A percentile compares a stretch with the other conserved stretches of the same genome.
Conservation (phyloP, 106 monocot genomes). For the Xerophyta viscosa region DNA sequence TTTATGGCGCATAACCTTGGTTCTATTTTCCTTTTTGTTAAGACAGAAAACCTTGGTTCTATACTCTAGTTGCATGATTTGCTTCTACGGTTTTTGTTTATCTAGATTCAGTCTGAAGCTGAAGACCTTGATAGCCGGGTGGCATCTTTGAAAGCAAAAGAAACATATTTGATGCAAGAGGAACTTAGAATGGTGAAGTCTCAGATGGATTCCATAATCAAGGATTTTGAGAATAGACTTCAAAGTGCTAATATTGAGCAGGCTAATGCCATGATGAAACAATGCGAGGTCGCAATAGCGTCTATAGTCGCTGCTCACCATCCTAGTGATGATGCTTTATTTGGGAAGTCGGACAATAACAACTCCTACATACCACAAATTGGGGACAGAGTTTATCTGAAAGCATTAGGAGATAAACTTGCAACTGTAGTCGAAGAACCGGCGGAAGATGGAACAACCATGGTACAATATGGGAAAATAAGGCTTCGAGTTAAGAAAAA, state of each 20-base stretch:
- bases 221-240: constrained; percentile 53
- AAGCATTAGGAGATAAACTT: constrained; percentile 53
- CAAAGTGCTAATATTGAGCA: constrained; percentile 26
- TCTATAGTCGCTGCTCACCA: constrained; percentile 48
- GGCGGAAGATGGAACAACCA: constrained; percentile 33
- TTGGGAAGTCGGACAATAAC: constrained; percentile 2
- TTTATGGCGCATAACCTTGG: too few relatives aligned
- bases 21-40: too few relatives aligned
- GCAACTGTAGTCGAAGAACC: constrained; percentile 51
- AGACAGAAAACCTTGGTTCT: too few relatives aligned
- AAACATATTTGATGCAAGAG: constrained; percentile 28
- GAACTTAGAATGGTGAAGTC: constrained; percentile 45
- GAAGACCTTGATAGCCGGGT: constrained; percentile 59
- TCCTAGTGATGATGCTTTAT: constrained; percentile 9
- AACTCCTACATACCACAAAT: constrained; percentile 40
- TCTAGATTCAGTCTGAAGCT: constrained; percentile 61
- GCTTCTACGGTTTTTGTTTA: constrained; percentile 1
- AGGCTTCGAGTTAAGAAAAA: constrained; percentile 53
- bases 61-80: too few relatives aligned
- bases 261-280: constrained; percentile 43
- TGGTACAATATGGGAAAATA: constrained; percentile 79
- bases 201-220: constrained; percentile 52
- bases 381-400: constrained; percentile 66
- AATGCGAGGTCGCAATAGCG: constrained; percentile 50
- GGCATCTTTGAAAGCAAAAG: constrained; percentile 52